A percentile compares a stretch with the other conserved stretches of the same genome.
Conservation (phyloP, 768 basidiomycete species). For the Mycena vulgaris region DNA sequence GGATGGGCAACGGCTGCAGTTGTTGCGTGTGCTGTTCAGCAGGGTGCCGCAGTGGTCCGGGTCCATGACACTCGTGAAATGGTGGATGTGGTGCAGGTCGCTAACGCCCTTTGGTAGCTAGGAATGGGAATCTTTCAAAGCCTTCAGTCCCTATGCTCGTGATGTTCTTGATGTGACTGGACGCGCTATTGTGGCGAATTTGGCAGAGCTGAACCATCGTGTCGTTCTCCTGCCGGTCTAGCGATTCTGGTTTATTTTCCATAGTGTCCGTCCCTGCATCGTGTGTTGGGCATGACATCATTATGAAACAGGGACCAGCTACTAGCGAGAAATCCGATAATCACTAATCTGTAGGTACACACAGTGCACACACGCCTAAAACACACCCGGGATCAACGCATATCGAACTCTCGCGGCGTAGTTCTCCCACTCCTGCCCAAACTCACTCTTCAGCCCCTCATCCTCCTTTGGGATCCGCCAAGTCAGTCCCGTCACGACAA, state of each 20-base stretch:
- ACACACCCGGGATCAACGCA: slow-evolving; percentile 50
- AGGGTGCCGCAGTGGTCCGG: slow-evolving; percentile 79
- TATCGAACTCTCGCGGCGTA: slow-evolving; percentile 49
- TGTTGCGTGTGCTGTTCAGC: slow-evolving; percentile 81
- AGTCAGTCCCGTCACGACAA: slow-evolving; percentile 34
- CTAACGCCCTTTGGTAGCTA: slow-evolving; percentile 69
- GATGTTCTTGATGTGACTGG: neutral
- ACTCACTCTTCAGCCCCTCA: slow-evolving; percentile 44
- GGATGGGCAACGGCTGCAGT: slow-evolving; percentile 86
- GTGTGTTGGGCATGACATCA: too few relatives aligned
- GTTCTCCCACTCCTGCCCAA: slow-evolving; percentile 51
- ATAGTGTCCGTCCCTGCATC: neutral
- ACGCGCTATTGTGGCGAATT: neutral
- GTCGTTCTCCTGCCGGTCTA: too few relatives aligned
- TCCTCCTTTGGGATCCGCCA: slow-evolving; percentile 51
- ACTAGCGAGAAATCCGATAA: slow-evolving; percentile 32
- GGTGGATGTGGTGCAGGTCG: slow-evolving; percentile 79
- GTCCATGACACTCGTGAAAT: slow-evolving; percentile 88
- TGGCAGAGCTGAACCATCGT: neutral
- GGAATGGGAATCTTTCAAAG: neutral
- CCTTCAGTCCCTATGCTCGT: neutral
- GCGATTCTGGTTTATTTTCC: too few relatives aligned
- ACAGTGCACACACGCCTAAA: slow-evolving; percentile 33
- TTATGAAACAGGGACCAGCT: too few relatives aligned
- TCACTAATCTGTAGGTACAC: neutral